Evolutionary conservation across 768 basidiomycete species (phyloP).

Genomic region (Kwoniella shandongensis): DNA sequence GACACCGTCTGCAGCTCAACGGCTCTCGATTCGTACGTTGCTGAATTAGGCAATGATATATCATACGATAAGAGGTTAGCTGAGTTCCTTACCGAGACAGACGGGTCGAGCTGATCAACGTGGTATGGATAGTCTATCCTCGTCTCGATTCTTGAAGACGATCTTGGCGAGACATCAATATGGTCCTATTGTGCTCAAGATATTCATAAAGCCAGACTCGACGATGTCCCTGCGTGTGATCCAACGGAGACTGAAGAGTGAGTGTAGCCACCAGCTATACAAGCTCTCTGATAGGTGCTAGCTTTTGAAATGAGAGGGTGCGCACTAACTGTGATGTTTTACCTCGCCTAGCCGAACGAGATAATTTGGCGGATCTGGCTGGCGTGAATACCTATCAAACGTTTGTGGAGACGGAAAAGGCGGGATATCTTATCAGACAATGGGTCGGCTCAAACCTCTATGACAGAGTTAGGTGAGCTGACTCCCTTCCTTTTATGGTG

Average conservation of each 20-base stretch:
- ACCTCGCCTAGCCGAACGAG: constrained; percentile 84
- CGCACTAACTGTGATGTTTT: too few relatives aligned
- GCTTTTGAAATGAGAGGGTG: too few relatives aligned
- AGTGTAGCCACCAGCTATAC: constrained; percentile 3
- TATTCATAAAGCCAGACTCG: constrained; percentile 93
- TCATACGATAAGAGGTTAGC: constrained; percentile 87
- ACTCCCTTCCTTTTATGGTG: neutral
- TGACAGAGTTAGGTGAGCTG: constrained; percentile 86
- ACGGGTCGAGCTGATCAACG: neutral
- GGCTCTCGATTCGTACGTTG: constrained; percentile 85
- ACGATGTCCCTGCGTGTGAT: constrained; percentile 73
- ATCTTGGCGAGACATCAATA: constrained; percentile 82
- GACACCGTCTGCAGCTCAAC: constrained; percentile 44
- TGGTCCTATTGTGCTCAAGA: constrained; percentile 84
- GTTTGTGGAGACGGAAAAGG: constrained; percentile 91
- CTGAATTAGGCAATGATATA: constrained; percentile 81
- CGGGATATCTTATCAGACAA: constrained; percentile 90
- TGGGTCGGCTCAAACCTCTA: constrained; percentile 94
- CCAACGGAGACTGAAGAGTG: constrained; percentile 72
- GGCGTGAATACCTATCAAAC: constrained; percentile 87
- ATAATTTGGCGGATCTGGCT: constrained; percentile 75
- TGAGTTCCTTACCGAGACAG: neutral
- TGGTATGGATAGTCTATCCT: constrained; percentile 61
- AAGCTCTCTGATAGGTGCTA: too few relatives aligned
- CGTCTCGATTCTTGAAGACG: constrained; percentile 75